phyloP scores from a whole-genome alignment of 2,329 filamentous ascomycete species.

The Parastagonospora avenae region DNA sequence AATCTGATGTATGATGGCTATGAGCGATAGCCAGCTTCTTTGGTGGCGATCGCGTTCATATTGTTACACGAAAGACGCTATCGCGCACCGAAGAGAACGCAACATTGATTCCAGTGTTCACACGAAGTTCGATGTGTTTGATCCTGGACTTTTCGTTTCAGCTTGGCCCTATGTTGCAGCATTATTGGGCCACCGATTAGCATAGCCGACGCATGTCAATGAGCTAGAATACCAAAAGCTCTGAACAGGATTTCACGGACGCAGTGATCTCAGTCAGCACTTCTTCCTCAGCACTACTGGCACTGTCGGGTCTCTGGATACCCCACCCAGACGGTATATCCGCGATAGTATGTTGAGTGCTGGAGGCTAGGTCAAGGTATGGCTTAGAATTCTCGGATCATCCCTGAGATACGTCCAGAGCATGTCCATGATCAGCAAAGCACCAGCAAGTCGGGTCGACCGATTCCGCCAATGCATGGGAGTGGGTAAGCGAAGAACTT shows the following conservation, averaged over 20 bases:
- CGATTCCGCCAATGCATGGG: conserved; percentile 24
- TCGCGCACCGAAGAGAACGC: not conserved
- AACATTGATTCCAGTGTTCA: conserved; percentile 1
- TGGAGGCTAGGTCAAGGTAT: conserved; percentile 27
- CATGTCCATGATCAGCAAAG: conserved; percentile 21
- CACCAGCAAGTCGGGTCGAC: conserved; percentile 22
- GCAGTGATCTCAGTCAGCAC: conserved; percentile 14
- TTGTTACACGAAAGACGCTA: not conserved
- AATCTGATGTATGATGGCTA: conserved; percentile 26
- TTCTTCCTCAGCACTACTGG: conserved; percentile 19
- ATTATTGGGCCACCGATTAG: conserved; percentile 4
- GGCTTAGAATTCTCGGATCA: conserved; percentile 24
- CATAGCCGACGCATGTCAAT: conserved; percentile 8
- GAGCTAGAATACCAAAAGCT: conserved; percentile 16
- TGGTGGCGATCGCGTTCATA: conserved; percentile 10
- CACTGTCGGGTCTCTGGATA: conserved; percentile 23
- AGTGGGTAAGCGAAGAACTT: conserved; percentile 10
- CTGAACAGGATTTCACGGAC: conserved; percentile 4
- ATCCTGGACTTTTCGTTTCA: not conserved
- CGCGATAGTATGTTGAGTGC: conserved; percentile 26
- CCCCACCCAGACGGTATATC: conserved; percentile 28
- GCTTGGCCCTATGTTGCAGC: not conserved
- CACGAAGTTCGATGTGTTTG: conserved; percentile 8
- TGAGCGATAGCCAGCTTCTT: conserved; percentile 17
- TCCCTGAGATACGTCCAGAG: conserved; percentile 19